phyloP scores from a whole-genome alignment of 2,329 filamentous ascomycete genomes.

The Neopestalotiopsis clavispora region DNA sequence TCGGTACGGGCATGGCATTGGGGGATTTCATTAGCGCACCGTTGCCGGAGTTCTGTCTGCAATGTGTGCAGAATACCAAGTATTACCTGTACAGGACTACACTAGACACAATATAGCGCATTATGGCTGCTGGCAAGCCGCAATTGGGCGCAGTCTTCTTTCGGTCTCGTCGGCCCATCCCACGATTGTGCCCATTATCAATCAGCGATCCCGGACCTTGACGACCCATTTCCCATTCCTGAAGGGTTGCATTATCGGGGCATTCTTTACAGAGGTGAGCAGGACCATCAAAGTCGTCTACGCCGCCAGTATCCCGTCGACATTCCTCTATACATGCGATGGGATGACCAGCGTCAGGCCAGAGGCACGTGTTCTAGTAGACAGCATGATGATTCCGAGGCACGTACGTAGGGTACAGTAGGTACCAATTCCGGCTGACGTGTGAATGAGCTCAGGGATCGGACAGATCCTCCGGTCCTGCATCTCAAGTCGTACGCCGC shows the following conservation, averaged over 20 bases:
- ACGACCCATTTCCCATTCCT: neutral
- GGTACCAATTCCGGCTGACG: neutral
- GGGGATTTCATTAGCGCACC: conserved; percentile 5
- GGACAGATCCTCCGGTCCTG: neutral
- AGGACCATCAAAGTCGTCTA: neutral
- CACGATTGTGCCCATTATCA: neutral
- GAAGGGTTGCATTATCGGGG: neutral
- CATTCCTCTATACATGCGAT: no score
- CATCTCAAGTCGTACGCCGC: neutral
- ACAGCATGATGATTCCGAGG: neutral
- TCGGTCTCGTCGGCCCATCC: neutral
- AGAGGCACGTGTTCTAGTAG: neutral
- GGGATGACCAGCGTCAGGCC: neutral
- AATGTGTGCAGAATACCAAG: no score
- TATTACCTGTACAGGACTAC: no score
- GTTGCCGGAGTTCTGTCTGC: conserved; percentile 8
- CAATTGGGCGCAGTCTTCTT: neutral
- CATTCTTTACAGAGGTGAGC: neutral
- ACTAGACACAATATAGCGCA: no score
- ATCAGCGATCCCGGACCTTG: neutral
- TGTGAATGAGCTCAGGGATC: neutral
- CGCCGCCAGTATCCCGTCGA: no score
- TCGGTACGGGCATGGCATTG: neutral
- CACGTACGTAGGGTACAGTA: neutral
- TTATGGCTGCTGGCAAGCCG: neutral